Evolutionary conservation across 2,329 filamentous ascomycete species (phyloP), one percentile per base, ranked within the genome.

Genomic region (Diaporthe ampelina): DNA sequence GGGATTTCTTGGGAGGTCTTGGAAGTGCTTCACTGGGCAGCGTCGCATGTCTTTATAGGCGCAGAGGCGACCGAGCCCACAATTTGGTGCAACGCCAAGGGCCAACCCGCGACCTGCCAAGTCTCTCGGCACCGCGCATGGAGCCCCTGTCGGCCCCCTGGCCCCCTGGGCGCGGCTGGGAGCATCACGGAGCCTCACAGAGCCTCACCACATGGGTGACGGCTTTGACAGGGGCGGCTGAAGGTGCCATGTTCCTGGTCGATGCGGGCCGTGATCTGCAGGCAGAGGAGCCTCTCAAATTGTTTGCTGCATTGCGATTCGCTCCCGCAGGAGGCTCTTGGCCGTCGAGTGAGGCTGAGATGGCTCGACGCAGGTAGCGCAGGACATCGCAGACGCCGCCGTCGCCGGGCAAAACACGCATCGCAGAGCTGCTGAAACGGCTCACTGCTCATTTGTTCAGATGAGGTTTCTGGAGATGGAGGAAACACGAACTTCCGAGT

Each of bases 401-500:
- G 63, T 67, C 63, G 63, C 63, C 45, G 61, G 61, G 61, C 61
- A 35, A 67, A 37, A 67, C 61, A 67, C 61, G 17, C 61, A 15
- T 37, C 40, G 7, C 45, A 52, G 61, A 67, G 45, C 45, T 52
- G 63, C 63, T 67, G 63, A 67, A 67, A 67, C 63, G 29, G 63
- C 63, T 67, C 45, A 21, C 29, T 67, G 45, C 26, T 52, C 63
- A 67, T 7, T 40, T 67, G 45, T 67, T 67, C 63, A 67, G 63
- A 67, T 67, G 63, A 52, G 63, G 63, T 52, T 67, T 67, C 63
- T 67, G 63, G 45, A 24, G 45, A 54, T 67, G 63, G 63, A 67
- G 63, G 63, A 67, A 67, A 67, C 63, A 52, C 63, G 63, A 67
- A 52, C 63, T 67, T 67, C 63, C 63, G 63, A 37, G 63, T 67